These are phyloP conservation scores for Trichocladium antarcticum DNA, from an alignment of 495 filamentous ascomycete species.

Conservation along the genomic window DNA sequence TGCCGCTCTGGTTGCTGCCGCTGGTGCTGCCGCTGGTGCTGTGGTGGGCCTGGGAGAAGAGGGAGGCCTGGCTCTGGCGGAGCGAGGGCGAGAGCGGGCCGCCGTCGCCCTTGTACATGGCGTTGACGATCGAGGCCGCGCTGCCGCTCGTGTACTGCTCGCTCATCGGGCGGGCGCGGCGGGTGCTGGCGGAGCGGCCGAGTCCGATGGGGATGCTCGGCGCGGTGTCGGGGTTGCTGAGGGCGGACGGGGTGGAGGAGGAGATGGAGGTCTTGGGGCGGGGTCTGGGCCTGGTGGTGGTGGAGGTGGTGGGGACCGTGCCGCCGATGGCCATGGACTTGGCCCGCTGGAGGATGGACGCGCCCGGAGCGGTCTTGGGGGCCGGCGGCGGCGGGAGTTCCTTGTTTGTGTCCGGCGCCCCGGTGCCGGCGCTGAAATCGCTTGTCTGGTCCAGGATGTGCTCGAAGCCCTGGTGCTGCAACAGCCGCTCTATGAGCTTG, in stretches of 20 bases:
- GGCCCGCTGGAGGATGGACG: slow-evolving; percentile 64
- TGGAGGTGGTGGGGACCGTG: slow-evolving; percentile 19
- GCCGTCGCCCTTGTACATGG: slow-evolving; percentile 64
- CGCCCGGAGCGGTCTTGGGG: slow-evolving; percentile 42
- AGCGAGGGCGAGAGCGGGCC: slow-evolving; percentile 47
- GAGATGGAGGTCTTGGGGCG: slow-evolving; percentile 54
- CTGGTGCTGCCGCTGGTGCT: slow-evolving; percentile 17
- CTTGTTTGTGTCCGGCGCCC: slow-evolving; percentile 54
- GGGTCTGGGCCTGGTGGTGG: slow-evolving; percentile 40
- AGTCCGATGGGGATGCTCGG: slow-evolving; percentile 66
- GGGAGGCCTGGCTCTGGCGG: slow-evolving; percentile 37
- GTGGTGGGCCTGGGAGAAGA: no score
- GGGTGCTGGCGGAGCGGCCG: slow-evolving; percentile 51
- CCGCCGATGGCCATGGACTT: slow-evolving; percentile 52
- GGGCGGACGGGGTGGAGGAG: slow-evolving; percentile 30
- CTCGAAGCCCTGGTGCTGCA: slow-evolving; percentile 91
- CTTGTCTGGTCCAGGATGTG: slow-evolving; percentile 71
- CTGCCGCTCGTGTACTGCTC: slow-evolving; percentile 53
- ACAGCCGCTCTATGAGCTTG: slow-evolving; percentile 88
- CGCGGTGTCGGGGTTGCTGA: slow-evolving; percentile 65
- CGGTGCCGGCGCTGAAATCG: slow-evolving; percentile 35
- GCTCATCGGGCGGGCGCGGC: slow-evolving; percentile 49
- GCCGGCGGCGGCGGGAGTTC: slow-evolving; percentile 73
- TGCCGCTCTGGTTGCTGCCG: slow-evolving; percentile 37
- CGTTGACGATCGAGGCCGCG: slow-evolving; percentile 62